Evolutionary conservation across 805 yeast species (phyloP).

Genomic region (Saturnispora zaruensis): DNA sequence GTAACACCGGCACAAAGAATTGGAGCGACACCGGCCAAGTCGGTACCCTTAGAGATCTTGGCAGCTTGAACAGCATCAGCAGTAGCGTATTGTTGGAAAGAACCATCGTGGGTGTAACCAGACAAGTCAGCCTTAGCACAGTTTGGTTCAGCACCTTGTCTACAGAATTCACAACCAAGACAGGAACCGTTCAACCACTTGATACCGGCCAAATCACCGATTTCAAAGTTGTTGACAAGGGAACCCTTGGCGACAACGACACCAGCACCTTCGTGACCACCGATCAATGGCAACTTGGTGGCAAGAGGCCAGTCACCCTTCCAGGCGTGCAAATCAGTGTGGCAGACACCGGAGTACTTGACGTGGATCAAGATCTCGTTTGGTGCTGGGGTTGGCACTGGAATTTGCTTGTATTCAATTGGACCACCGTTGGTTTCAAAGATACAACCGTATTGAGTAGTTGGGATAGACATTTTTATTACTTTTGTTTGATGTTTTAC

Average conservation of each 20-base stretch:
- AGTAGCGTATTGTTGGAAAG: constrained; percentile 84
- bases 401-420: constrained; percentile 54
- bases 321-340: constrained; percentile 87
- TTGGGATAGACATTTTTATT: constrained; percentile 37
- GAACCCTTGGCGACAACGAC: constrained; percentile 66
- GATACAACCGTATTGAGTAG: constrained; percentile 57
- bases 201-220: constrained; percentile 72
- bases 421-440: constrained; percentile 56
- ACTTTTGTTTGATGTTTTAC: not conserved
- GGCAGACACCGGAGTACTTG: constrained; percentile 81
- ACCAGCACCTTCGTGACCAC: constrained; percentile 86
- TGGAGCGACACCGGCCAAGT: constrained; percentile 71
- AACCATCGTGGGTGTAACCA: constrained; percentile 84
- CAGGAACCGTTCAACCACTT: constrained; percentile 77
- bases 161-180: constrained; percentile 63
- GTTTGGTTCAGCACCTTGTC: constrained; percentile 54
- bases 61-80: constrained; percentile 88
- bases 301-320: constrained; percentile 81
- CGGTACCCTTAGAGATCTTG: constrained; percentile 59
- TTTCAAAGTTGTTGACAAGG: constrained; percentile 53
- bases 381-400: constrained; percentile 67
- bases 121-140: constrained; percentile 65
- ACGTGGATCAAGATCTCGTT: constrained; percentile 69
- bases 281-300: constrained; percentile 63
- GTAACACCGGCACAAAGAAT: constrained; percentile 87